A percentile compares a stretch with the other conserved stretches of the same genome.
Evolutionary conservation across 768 basidiomycete genomes (phyloP).

Genomic region (Naganishia friedmannii): DNA sequence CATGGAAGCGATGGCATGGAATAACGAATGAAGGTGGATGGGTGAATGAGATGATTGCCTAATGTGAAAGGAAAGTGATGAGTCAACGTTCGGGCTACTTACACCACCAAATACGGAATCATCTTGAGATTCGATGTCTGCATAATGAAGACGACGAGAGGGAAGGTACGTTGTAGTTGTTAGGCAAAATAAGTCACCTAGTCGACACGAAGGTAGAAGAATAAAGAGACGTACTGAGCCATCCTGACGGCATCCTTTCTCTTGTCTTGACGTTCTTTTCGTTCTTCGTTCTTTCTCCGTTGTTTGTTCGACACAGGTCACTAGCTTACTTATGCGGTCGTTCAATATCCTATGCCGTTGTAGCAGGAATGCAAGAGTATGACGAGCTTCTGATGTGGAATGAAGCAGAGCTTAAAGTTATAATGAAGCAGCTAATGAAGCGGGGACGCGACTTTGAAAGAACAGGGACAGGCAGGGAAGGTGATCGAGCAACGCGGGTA

Average conservation of each 20-base stretch:
- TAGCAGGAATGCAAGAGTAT: no score
- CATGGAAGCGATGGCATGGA: background rate
- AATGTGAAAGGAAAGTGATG: background rate
- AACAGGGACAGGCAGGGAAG: background rate
- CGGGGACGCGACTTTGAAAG: background rate
- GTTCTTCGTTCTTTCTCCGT: no score
- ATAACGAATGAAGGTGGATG: no score
- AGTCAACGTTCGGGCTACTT: background rate
- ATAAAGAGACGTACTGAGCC: slow-evolving; percentile 17
- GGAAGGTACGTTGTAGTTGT: background rate
- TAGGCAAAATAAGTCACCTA: background rate
- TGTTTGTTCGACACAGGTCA: no score
- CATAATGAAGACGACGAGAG: background rate
- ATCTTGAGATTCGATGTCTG: slow-evolving; percentile 11
- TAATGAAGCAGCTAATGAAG: no score
- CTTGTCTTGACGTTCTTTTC: no score
- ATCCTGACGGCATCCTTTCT: slow-evolving; percentile 15
- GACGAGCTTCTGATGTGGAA: no score
- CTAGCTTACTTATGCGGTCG: no score
- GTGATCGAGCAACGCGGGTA: background rate
- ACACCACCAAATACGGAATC: slow-evolving; percentile 20
- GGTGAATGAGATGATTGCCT: background rate
- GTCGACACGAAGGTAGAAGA: background rate
- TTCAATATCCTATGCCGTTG: no score
- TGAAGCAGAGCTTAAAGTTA: no score